Conservation (phyloP, 225 moss, liverwort and hornwort species). For the Neckera pumila region DNA sequence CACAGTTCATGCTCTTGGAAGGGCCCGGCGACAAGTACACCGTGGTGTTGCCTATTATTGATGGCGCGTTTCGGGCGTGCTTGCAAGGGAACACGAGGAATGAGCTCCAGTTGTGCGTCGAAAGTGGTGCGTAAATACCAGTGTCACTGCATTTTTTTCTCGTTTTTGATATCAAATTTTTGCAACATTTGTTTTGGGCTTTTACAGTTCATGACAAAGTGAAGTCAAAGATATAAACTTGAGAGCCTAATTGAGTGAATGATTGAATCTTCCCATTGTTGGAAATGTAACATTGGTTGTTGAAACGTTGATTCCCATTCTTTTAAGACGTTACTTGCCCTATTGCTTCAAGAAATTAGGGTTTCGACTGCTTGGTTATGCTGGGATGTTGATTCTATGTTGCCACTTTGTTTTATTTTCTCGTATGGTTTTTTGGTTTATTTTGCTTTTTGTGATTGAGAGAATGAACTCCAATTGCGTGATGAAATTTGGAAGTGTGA, state of each 20-base stretch:
- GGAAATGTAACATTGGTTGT: not conserved
- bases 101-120: conserved; percentile 76
- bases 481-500: not conserved
- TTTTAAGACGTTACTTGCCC: not conserved
- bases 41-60: conserved; percentile 64
- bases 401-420: not conserved
- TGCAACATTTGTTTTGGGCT: not conserved
- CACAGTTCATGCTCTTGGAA: conserved; percentile 80
- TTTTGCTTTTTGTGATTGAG: not conserved
- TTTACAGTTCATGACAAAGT: not conserved
- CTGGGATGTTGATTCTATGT: no score
- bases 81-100: conserved; percentile 63
- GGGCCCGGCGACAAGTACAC: conserved; percentile 43
- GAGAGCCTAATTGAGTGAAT: not conserved
- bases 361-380: not conserved
- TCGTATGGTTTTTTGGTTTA: not conserved
- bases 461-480: not conserved
- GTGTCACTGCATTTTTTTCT: not conserved
- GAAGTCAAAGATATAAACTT: not conserved
- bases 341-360: not conserved
- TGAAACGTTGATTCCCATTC: not conserved
- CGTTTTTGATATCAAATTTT: not conserved
- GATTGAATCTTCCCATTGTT: not conserved
- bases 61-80: conserved; percentile 78
- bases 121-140: conserved; percentile 61